A percentile compares a stretch with the other conserved stretches of the same genome.
phyloP scores from a whole-genome alignment of 495 filamentous ascomycete species.

The Aspergillus incahuasiensis region DNA sequence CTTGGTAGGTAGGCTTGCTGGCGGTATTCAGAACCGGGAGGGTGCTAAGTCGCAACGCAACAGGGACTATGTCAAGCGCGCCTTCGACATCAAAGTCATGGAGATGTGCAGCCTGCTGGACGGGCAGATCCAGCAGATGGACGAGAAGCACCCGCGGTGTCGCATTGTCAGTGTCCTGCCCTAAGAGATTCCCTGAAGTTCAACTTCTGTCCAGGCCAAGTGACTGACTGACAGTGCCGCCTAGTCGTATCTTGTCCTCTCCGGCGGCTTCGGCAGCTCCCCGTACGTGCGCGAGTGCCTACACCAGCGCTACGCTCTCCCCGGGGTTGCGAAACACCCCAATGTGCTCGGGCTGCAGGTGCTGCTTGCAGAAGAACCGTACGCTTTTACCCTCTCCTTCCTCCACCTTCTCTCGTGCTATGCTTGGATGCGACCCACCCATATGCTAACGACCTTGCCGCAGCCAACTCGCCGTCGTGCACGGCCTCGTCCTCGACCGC shows the following conservation, averaged over 20 bases:
- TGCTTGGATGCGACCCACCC: too few relatives aligned
- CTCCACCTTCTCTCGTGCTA: too few relatives aligned
- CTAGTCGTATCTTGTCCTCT: slow-evolving; percentile 51
- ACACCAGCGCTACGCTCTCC: slow-evolving; percentile 31
- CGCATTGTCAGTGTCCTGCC: slow-evolving; percentile 46
- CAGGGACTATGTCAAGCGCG: slow-evolving; percentile 10
- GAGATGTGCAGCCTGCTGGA: slow-evolving; percentile 50
- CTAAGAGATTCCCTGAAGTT: too few relatives aligned
- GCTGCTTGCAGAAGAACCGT: slow-evolving; percentile 48
- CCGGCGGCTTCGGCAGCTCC: slow-evolving; percentile 62
- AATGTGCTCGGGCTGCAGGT: slow-evolving; percentile 41
- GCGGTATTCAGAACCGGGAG: not conserved
- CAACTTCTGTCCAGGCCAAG: too few relatives aligned
- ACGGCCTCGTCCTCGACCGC: slow-evolving; percentile 52
- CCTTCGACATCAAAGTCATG: slow-evolving; percentile 52
- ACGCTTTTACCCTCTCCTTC: too few relatives aligned
- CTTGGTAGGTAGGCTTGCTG: slow-evolving; percentile 17
- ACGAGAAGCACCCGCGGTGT: slow-evolving; percentile 37
- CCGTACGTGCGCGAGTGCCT: slow-evolving; percentile 52
- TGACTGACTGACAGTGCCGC: not conserved
- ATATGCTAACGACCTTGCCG: too few relatives aligned
- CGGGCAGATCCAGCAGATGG: slow-evolving; percentile 49
- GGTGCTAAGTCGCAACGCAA: not conserved
- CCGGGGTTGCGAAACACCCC: slow-evolving; percentile 20
- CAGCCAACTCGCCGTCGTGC: slow-evolving; percentile 53